These are phyloP conservation scores for Lophiotrema nucula DNA, from an alignment of 495 filamentous ascomycete genomes.

Conservation along the genomic window DNA sequence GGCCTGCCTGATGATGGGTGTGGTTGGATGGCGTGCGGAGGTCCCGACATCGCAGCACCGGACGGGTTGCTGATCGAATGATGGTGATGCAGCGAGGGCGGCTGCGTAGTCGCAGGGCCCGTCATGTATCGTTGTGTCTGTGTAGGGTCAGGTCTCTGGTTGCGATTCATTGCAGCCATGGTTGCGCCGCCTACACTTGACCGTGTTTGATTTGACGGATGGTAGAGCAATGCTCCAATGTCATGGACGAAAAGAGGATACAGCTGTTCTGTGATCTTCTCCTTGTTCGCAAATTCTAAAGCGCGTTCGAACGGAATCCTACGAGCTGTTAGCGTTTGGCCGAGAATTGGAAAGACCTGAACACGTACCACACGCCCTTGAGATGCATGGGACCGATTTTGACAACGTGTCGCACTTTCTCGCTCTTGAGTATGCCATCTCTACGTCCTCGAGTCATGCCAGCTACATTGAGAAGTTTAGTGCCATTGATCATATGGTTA, in stretches of 20 bases:
- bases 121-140: constrained; percentile 47
- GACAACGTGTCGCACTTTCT: constrained; percentile 93
- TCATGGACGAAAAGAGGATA: constrained; percentile 98
- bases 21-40: constrained; percentile 69
- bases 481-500: constrained; percentile 99
- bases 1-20: constrained; percentile 69
- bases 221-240: constrained; percentile 90
- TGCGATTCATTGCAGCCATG: constrained; percentile 80
- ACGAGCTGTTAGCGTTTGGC: constrained; percentile 1
- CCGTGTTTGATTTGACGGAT: constrained; percentile 80
- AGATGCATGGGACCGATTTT: constrained; percentile 99
- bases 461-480: constrained; percentile 93
- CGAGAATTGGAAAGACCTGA: background rate
- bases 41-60: constrained; percentile 62
- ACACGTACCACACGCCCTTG: constrained; percentile 92
- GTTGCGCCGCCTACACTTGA: constrained; percentile 65
- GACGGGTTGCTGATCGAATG: constrained; percentile 73
- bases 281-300: constrained; percentile 97
- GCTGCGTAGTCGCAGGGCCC: constrained; percentile 49
- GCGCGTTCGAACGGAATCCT: constrained; percentile 96
- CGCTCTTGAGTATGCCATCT: constrained; percentile 96
- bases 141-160: constrained; percentile 55
- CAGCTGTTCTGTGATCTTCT: constrained; percentile 93
- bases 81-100: constrained; percentile 67
- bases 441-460: constrained; percentile 96